Evolutionary conservation across 23 red algal genomes (phyloP).

Genomic region (Rhodosorus marinus): DNA sequence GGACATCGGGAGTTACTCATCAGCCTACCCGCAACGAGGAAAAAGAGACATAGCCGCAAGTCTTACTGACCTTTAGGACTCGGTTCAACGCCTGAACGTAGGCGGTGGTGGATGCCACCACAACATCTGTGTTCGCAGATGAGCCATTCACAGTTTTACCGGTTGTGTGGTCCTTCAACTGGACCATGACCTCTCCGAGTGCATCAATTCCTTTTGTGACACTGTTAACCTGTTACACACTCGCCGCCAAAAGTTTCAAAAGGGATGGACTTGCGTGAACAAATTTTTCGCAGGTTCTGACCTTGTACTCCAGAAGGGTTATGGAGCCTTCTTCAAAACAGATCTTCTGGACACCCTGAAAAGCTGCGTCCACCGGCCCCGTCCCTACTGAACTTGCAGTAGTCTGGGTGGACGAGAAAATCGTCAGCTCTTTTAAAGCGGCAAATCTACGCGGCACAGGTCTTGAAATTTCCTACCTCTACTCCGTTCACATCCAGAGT

Average conservation of each 20-base stretch:
- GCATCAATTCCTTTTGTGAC: conserved; percentile 91
- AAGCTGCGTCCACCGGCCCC: conserved; percentile 85
- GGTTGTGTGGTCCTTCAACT: conserved; percentile 34
- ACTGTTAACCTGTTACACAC: no score
- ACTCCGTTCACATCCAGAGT: conserved; percentile 26
- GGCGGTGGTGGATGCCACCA: conserved; percentile 68
- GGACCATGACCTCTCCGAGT: conserved; percentile 85
- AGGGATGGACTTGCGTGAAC: no score
- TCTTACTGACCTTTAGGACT: background rate
- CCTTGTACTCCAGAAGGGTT: conserved; percentile 62
- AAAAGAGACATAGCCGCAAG: no score
- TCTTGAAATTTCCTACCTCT: no score
- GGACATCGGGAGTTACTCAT: no score
- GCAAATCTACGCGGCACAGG: no score
- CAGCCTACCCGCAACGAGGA: no score
- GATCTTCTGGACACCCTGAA: conserved; percentile 61
- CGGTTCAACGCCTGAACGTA: conserved; percentile 89
- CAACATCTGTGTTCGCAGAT: conserved; percentile 74
- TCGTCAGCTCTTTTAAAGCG: no score
- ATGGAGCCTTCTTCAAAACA: conserved; percentile 35
- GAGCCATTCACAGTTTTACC: conserved; percentile 46
- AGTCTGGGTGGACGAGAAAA: no score
- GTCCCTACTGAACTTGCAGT: conserved; percentile 59
- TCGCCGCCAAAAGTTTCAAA: no score
- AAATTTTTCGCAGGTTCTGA: no score